Evolutionary conservation across 2,329 filamentous ascomycete species (phyloP), one percentile per base, ranked within the genome.

Genomic region (Dothiorella sarmentorum): DNA sequence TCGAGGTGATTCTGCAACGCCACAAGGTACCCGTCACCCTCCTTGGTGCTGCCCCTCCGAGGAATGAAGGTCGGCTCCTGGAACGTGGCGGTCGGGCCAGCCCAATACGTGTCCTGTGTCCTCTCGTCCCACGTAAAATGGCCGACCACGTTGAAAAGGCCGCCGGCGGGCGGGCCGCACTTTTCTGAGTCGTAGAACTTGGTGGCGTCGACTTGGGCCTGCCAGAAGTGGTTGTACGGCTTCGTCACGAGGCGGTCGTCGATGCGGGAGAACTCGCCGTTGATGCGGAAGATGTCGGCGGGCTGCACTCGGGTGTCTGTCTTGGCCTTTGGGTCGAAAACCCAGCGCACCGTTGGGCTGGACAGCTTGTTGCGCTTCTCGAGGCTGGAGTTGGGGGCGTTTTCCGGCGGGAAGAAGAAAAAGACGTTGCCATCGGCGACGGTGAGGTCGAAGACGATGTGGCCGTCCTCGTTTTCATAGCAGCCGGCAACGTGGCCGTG

Each of bases 41-140:
- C 80, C 1, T 58, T 68, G 0, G 69, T 73, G 18, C 70, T 71
- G 2, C 72, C 69, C 0, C 66, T 66, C 29, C 71, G 69, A 0
- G 81, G 80, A 11, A 83, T 76, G 59, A 83, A 83, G 0, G 79
- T 75, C 0, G 81, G 80, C 61, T 83, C 81, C 64, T 83, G 80
- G 61, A 82, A 78, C 0, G 78, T 78, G 24, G 72, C 69, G 9
- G 67, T 72, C 24, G 68, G 71, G 1, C 71, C 73, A 18, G 68
- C 71, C 61, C 66, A 75, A 55, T 66, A 75, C 26, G 63, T 69
- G 52, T 69, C 66, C 11, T 67, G 71, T 51, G 66, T 62, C 0
- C 69, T 67, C 1, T 64, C 69, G 9, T 69, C 66, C 68, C 68
- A 71, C 27, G 69, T 65, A 35, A 63, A 69, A 47, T 70, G 68